A percentile compares a stretch with the other conserved stretches of the same genome.
Conservation (phyloP, 495 filamentous ascomycete genomes). For the Tuber borchii region DNA sequence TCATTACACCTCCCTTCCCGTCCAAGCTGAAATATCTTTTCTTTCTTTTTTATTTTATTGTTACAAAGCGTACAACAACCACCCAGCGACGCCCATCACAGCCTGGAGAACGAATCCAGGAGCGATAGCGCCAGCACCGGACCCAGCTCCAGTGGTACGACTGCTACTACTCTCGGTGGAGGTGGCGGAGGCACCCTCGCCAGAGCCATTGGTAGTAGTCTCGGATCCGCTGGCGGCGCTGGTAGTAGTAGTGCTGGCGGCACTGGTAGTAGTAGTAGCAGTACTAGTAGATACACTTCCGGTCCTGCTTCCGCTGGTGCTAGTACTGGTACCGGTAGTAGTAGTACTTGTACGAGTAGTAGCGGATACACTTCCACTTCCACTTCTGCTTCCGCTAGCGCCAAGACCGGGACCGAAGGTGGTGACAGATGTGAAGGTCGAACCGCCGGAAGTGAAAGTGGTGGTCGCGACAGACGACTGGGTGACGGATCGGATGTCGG, state of each 20-base stretch:
- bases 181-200: neutral
- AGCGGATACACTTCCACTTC: too few relatives aligned
- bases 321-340: too few relatives aligned
- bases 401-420: neutral
- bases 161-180: neutral
- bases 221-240: neutral
- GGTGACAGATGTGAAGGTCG: neutral
- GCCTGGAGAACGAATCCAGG: neutral
- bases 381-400: neutral
- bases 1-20: neutral
- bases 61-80: neutral
- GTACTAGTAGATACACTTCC: neutral
- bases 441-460: neutral
- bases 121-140: neutral
- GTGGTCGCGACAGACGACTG: neutral
- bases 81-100: constrained; percentile 1
- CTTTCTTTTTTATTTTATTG: neutral
- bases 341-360: too few relatives aligned
- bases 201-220: neutral
- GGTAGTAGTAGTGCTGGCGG: neutral
- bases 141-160: neutral
- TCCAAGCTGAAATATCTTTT: neutral
- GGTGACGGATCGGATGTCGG: neutral
- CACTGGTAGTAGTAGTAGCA: too few relatives aligned
- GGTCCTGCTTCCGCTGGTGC: neutral